phyloP scores from a whole-genome alignment of 768 basidiomycete genomes.

The Galerina sulciceps region DNA sequence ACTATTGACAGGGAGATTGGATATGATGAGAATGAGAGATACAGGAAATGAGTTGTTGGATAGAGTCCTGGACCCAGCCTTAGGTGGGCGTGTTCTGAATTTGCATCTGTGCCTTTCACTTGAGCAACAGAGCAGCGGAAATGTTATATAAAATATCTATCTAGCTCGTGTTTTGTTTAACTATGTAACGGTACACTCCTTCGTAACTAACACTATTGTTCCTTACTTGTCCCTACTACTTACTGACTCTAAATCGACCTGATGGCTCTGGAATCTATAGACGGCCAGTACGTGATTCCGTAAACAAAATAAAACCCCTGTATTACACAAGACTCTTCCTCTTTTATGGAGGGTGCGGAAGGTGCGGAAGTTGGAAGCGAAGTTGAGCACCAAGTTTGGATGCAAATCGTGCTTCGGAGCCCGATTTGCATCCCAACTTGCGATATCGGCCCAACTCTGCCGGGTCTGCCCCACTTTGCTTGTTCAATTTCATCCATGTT shows the following conservation, averaged over 20 bases:
- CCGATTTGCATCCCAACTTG: neutral
- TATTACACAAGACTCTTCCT: too few relatives aligned
- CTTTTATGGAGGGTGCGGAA: too few relatives aligned
- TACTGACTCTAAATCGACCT: neutral
- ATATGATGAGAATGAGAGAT: conserved; percentile 39
- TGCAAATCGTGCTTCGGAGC: neutral
- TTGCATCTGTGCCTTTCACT: neutral
- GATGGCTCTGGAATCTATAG: too few relatives aligned
- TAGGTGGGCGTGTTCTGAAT: neutral
- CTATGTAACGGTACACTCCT: conserved; percentile 2
- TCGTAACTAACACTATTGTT: neutral
- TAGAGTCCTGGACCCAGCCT: neutral
- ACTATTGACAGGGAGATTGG: conserved; percentile 62
- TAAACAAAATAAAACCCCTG: too few relatives aligned
- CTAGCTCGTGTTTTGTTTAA: conserved; percentile 3
- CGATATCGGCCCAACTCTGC: too few relatives aligned
- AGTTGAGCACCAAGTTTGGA: neutral
- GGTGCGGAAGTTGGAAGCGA: too few relatives aligned
- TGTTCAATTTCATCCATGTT: too few relatives aligned
- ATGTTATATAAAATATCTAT: conserved; percentile 1
- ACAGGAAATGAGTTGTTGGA: conserved; percentile 6
- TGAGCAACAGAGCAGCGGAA: neutral
- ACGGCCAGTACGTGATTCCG: too few relatives aligned
- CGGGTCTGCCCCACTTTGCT: too few relatives aligned
- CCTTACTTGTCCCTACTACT: neutral